Base-by-base conservation (phyloP, 805 yeast species). In the Pichia nakasei region DNA sequence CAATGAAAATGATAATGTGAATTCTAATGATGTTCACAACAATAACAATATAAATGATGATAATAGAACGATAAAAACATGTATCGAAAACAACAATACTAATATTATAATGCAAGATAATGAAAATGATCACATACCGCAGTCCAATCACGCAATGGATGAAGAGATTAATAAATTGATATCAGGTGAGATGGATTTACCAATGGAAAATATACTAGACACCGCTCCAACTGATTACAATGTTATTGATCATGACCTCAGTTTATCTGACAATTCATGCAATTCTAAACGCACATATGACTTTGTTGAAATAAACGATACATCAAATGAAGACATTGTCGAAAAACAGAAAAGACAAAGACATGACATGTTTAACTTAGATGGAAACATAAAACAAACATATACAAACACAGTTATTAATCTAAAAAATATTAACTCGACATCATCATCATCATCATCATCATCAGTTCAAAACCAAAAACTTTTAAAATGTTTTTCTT, bases 401-500 rank as follows among this genome's bases (percentile, higher is more conserved):
- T n/a, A n/a, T n/a, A n/a, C n/a, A n/a, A n/a, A n/a, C n/a, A n/a
- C n/a, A n/a, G n/a, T n/a, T n/a, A n/a, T n/a, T n/a, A n/a, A n/a
- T n/a, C n/a, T n/a, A n/a, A n/a, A n/a, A n/a, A n/a, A n/a, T n/a
- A n/a, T n/a, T n/a, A n/a, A n/a, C n/a, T n/a, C n/a, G n/a, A n/a
- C n/a, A n/a, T n/a, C n/a, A 24, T 9, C 27, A 24, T 9, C n/a
- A n/a, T n/a, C 27, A 18, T 5, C 35, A 8, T 19, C n/a, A n/a
- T 35, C 38, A 15, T 26, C 44, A 19, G 12, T 13, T 19, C 45
- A 45, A 22, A 53, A 53, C 9, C 48, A 46, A 33, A 50, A 50
- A 34, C 49, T 52, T 34, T 26, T 51, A 9, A 54, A 49, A 36
- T 54, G 58, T 35, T 57, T 57, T 40, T 50, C 59, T 4, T 44